These are phyloP conservation scores for Aquilaria sinensis DNA, from an alignment of 345 rosid species.

Conservation along the genomic window DNA sequence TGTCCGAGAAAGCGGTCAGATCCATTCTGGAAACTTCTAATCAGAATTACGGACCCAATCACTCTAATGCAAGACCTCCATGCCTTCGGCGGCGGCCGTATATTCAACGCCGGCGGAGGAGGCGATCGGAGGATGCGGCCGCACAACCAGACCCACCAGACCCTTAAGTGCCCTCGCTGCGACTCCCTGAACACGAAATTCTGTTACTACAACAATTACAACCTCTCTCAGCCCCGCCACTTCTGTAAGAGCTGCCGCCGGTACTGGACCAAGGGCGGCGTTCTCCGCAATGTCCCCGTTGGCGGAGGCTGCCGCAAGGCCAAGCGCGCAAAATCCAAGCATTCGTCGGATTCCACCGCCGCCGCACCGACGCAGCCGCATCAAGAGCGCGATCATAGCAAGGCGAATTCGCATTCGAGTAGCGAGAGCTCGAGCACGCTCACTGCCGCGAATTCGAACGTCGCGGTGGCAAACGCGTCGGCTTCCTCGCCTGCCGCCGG, in stretches of 20 bases:
- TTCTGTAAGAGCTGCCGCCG: constrained; percentile 96
- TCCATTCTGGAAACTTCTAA: background rate
- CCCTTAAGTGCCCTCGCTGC: constrained; percentile 93
- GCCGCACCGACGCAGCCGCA: constrained; percentile 5
- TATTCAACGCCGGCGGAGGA: constrained; percentile 41
- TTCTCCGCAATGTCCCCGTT: constrained; percentile 93
- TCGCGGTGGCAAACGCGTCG: constrained; percentile 11
- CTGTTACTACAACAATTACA: constrained; percentile 97
- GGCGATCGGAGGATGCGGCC: constrained; percentile 78
- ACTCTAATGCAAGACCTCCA: constrained; percentile 58
- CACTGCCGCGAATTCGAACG: constrained; percentile 45
- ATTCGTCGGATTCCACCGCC: constrained; percentile 12
- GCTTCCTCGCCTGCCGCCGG: background rate
- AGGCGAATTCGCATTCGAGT: constrained; percentile 53
- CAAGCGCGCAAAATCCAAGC: constrained; percentile 56
- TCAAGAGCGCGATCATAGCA: constrained; percentile 15
- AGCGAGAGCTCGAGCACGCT: constrained; percentile 75
- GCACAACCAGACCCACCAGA: constrained; percentile 57
- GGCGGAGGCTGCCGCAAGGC: constrained; percentile 84
- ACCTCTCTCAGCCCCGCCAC: constrained; percentile 98
- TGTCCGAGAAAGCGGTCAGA: background rate
- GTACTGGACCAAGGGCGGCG: constrained; percentile 99
- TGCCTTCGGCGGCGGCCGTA: constrained; percentile 35
- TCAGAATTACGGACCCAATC: background rate
- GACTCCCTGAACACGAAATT: constrained; percentile 88